A percentile compares a stretch with the other conserved stretches of the same genome.
phyloP scores from a whole-genome alignment of 257 asterid species.

The Ehretia macrophylla region DNA sequence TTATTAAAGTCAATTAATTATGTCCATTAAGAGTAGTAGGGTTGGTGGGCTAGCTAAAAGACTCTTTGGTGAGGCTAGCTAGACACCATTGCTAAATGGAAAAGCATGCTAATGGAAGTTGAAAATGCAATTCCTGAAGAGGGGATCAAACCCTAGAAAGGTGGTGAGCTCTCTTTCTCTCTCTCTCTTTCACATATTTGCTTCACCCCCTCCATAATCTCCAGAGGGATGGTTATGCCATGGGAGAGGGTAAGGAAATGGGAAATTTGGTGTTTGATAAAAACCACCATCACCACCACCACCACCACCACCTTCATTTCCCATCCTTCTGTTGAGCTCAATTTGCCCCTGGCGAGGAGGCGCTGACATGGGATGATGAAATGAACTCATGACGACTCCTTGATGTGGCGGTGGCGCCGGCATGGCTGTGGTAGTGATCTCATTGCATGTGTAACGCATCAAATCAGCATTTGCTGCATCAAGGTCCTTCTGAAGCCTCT shows the following conservation, averaged over 20 bases:
- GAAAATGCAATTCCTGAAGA: background rate
- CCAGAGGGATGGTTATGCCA: background rate
- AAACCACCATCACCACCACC: background rate
- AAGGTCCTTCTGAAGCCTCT: slow-evolving; percentile 26
- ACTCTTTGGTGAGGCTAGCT: too few species aligned
- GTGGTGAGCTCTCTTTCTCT: too few species aligned
- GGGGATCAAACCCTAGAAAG: background rate
- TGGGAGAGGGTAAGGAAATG: slow-evolving; percentile 3
- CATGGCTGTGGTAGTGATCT: background rate
- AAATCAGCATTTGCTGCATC: slow-evolving; percentile 24
- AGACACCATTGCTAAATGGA: too few species aligned
- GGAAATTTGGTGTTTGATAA: background rate
- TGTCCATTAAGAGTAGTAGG: too few species aligned
- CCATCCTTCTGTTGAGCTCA: background rate
- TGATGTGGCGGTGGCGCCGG: too few species aligned
- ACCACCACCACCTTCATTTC: background rate
- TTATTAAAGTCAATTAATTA: background rate
- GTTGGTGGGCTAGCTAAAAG: too few species aligned
- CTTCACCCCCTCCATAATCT: slow-evolving; percentile 4
- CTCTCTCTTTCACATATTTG: background rate
- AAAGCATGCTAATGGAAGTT: too few species aligned
- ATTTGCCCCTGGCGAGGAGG: background rate
- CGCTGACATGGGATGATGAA: background rate
- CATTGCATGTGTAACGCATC: slow-evolving; percentile 15
- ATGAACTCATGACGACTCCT: too few species aligned